These are phyloP conservation scores for Kodamaea kakaduensis DNA, from an alignment of 805 yeast genomes.

Conservation along the genomic window DNA sequence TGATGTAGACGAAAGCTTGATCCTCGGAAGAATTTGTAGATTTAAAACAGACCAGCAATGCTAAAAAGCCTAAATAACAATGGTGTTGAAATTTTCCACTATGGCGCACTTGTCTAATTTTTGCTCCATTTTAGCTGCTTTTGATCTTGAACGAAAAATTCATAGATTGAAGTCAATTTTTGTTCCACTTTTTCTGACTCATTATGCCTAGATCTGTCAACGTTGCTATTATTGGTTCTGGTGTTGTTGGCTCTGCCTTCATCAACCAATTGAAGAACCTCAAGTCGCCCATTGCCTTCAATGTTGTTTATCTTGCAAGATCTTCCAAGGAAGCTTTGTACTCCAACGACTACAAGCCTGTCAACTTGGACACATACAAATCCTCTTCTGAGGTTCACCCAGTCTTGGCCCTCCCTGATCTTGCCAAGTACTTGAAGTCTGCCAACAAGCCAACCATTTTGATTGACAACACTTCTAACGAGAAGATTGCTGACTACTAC, in stretches of 20 bases:
- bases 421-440: conserved; percentile 58
- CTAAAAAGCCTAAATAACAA: no score
- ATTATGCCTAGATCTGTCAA: conserved; percentile 26
- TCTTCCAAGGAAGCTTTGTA: conserved; percentile 67
- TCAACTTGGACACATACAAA: conserved; percentile 60
- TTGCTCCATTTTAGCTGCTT: no score
- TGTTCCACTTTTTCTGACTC: no score
- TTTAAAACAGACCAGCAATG: no score
- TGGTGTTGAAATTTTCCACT: no score
- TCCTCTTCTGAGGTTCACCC: conserved; percentile 42
- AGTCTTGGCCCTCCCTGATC: conserved; percentile 52
- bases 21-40: no score
- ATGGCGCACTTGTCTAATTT: no score
- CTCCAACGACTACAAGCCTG: conserved; percentile 66
- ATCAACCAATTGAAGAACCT: conserved; percentile 70
- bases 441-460: conserved; percentile 76
- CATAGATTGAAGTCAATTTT: no score
- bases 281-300: conserved; percentile 60
- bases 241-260: conserved; percentile 93
- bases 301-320: conserved; percentile 73
- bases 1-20: no score
- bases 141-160: no score
- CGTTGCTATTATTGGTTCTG: conserved; percentile 62
- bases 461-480: conserved; percentile 92
- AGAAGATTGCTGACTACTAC: conserved; percentile 69